Evolutionary conservation across 2,329 filamentous ascomycete species (phyloP).

Genomic region (Plectosphaerella sp.): DNA sequence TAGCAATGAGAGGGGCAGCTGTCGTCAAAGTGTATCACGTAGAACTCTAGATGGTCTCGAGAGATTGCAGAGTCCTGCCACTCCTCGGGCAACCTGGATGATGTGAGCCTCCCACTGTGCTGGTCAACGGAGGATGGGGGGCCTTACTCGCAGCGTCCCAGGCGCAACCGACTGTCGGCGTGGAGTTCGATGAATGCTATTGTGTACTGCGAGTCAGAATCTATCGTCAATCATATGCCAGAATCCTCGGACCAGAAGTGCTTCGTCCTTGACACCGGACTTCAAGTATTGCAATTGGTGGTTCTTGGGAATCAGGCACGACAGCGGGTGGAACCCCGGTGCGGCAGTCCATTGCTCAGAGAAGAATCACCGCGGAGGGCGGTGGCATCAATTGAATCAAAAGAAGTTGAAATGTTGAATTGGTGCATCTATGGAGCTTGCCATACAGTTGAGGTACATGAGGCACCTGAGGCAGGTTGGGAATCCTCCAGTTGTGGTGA

Average conservation of each 20-base stretch:
- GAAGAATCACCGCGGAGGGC: too few species aligned
- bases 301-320: not conserved
- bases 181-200: not conserved
- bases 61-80: constrained; percentile 31
- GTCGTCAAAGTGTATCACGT: constrained; percentile 46
- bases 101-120: constrained; percentile 11
- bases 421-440: not conserved
- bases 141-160: not conserved
- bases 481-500: too few species aligned
- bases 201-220: not conserved
- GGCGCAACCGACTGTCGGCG: not conserved
- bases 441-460: too few species aligned
- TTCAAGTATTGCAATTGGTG: not conserved
- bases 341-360: too few species aligned
- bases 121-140: not conserved
- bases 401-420: not conserved
- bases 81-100: constrained; percentile 25
- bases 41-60: constrained; percentile 51
- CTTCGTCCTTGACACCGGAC: not conserved
- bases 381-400: not conserved
- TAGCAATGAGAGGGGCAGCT: constrained; percentile 38
- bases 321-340: too few species aligned
- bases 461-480: too few species aligned
- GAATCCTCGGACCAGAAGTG: not conserved
- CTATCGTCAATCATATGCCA: not conserved